These are phyloP conservation scores for Calycina herbarum DNA, from an alignment of 2,329 filamentous ascomycete species.

Conservation along the genomic window DNA sequence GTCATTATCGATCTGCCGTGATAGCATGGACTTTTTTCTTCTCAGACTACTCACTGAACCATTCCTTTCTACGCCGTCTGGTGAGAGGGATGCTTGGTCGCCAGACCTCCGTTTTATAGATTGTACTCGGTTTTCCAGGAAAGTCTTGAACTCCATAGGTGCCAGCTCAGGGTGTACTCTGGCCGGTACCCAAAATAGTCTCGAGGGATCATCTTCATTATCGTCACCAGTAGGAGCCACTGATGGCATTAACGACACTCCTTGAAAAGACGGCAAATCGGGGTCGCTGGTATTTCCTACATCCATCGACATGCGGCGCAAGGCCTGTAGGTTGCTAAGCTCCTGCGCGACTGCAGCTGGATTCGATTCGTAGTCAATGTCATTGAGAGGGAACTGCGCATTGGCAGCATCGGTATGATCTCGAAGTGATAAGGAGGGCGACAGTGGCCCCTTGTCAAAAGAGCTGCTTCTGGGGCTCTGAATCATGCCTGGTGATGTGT, in stretches of 20 bases:
- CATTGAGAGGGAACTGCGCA: constrained; percentile 65
- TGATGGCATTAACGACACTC: constrained; percentile 64
- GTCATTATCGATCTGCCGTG: constrained; percentile 80
- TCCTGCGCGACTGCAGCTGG: constrained; percentile 72
- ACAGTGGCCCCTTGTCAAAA: constrained; percentile 39
- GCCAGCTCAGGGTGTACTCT: constrained; percentile 92
- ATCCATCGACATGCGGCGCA: constrained; percentile 77
- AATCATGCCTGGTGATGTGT: constrained; percentile 36
- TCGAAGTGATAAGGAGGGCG: constrained; percentile 42
- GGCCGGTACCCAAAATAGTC: constrained; percentile 94
- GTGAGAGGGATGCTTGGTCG: constrained; percentile 65
- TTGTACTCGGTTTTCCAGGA: constrained; percentile 89
- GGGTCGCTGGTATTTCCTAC: constrained; percentile 64
- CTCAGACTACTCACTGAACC: constrained; percentile 61
- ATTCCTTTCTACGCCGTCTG: constrained; percentile 53
- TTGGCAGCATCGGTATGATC: constrained; percentile 52
- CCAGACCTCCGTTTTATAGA: constrained; percentile 83
- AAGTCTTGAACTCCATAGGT: constrained; percentile 94
- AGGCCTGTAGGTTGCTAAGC: constrained; percentile 70
- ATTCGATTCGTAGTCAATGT: constrained; percentile 73
- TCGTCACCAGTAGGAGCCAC: constrained; percentile 71
- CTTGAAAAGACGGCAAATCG: constrained; percentile 72
- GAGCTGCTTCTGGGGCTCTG: constrained; percentile 34
- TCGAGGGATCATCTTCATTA: constrained; percentile 84
- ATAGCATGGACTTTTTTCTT: constrained; percentile 95